Evolutionary conservation across 2,329 filamentous ascomycete genomes (phyloP).

Genomic region (Exophiala sp.): DNA sequence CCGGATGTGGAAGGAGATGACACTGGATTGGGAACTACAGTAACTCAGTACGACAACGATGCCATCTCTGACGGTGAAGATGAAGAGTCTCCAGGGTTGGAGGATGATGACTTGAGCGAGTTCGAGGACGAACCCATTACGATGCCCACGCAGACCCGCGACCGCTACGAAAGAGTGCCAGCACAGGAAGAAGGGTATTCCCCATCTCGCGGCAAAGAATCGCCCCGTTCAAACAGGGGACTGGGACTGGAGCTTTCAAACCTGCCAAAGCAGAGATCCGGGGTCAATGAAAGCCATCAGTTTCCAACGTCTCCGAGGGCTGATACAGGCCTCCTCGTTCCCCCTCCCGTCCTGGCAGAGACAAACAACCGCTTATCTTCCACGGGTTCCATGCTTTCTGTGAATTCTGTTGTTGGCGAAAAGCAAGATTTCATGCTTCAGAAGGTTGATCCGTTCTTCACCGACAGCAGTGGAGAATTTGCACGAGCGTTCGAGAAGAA

Average conservation of each 20-base stretch:
- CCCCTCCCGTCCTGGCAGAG: constrained; percentile 16
- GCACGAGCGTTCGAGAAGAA: constrained; percentile 54
- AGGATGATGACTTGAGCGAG: constrained; percentile 7
- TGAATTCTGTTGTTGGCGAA: constrained; percentile 54
- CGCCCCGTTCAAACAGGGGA: constrained; percentile 26
- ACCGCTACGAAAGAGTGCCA: constrained; percentile 14
- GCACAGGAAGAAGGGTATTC: constrained; percentile 18
- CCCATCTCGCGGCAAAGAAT: constrained; percentile 18
- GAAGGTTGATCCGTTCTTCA: constrained; percentile 63
- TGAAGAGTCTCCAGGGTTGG: constrained; percentile 8
- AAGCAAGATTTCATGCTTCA: constrained; percentile 59
- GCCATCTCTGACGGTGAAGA: constrained; percentile 28
- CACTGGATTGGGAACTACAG: constrained; percentile 25
- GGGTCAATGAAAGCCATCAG: constrained; percentile 26
- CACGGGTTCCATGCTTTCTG: constrained; percentile 47
- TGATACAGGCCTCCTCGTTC: constrained; percentile 32
- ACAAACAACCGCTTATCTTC: constrained; percentile 14
- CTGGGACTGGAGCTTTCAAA: constrained; percentile 10
- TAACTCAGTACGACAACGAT: constrained; percentile 32
- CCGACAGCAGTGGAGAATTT: constrained; percentile 57
- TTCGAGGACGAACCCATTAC: constrained; percentile 17
- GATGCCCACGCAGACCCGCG: constrained; percentile 12
- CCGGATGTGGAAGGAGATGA: constrained; percentile 31
- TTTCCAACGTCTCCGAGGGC: constrained; percentile 31
- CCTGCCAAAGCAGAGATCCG: background rate